Evolutionary conservation across 257 asterid genomes (phyloP).

Genomic region (Asclepias syriaca): DNA sequence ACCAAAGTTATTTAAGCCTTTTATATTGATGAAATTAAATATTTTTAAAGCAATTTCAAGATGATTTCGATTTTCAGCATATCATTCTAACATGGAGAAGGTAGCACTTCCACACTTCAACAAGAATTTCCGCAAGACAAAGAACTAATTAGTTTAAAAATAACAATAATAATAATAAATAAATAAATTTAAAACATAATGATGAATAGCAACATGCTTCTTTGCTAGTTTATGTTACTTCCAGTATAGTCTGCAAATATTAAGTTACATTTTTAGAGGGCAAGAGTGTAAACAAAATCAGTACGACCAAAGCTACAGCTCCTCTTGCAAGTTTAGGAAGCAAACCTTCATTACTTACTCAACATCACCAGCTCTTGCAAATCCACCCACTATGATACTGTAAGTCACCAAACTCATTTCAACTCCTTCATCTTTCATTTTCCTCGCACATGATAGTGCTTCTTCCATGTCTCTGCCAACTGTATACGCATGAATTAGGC

Average conservation of each 20-base stretch:
- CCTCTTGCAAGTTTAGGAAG: slow-evolving; percentile 6
- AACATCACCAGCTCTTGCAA: slow-evolving; percentile 57
- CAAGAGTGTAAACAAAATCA: background rate
- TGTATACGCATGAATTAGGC: slow-evolving; percentile 93
- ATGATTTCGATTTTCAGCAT: background rate
- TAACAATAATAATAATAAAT: too few species aligned
- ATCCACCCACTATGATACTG: slow-evolving; percentile 87
- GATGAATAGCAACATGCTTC: background rate
- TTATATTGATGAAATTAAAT: background rate
- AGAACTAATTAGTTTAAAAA: background rate
- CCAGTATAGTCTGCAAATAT: background rate
- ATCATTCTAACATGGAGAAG: background rate
- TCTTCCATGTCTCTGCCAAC: slow-evolving; percentile 99
- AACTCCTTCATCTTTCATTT: slow-evolving; percentile 82
- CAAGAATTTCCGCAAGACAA: background rate
- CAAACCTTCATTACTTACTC: slow-evolving; percentile 51
- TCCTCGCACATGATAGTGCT: slow-evolving; percentile 82
- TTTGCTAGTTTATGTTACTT: background rate
- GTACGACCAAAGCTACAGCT: background rate
- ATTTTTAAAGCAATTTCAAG: background rate
- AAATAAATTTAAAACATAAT: background rate
- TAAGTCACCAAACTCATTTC: slow-evolving; percentile 90
- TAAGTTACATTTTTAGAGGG: background rate
- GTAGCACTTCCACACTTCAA: background rate
- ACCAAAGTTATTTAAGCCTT: background rate